Base-by-base conservation (phyloP, 129 eudicot genomes). In the Helianthus annuus region DNA sequence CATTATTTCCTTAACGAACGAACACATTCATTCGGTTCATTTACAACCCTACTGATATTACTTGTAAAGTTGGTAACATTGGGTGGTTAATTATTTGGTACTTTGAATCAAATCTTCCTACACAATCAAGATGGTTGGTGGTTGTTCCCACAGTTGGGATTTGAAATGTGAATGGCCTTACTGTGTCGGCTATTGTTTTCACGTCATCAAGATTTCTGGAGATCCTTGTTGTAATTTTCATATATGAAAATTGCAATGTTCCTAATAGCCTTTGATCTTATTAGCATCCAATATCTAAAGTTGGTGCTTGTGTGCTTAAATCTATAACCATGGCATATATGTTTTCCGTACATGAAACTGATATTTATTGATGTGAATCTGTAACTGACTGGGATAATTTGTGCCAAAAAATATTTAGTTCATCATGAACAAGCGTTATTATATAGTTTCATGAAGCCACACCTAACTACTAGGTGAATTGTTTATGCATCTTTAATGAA, bases 181-280 rank as follows among this genome's bases (percentile, higher is more conserved):
- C 61, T 1, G 11, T 11, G 16, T 5, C 29, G 17, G 65, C 42
- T n/a, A n/a, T 11, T 29, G 42, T 59, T 59, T 27, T 59, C 42
- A 27, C 9, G 34, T 59, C 64, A 59, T 4, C 64, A 59, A 59
- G 42, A 59, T 59, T 59, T 59, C 7, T 59, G 16, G 16, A 59
- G 64, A 59, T 59, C 16, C 27, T 59, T 59, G 24, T 51, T 48
- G 15, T 48, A 15, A 49, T 49, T 49, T 6, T 13, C 6, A 13
- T 52, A 52, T 52, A 52, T 52, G 17, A 51, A 51, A 51, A 51
- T 15, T 49, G 55, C 55, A 49, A 13, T 49, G 55, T 6, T 49
- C 19, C 55, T 4, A 49, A 13, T 49, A 49, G 19, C 6, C 16
- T 14, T 48, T 10, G 14, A 48, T 48, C n/a, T 48, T 3, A 36